phyloP scores from a whole-genome alignment of 2,329 filamentous ascomycete species.

The Ilyonectria sp. region DNA sequence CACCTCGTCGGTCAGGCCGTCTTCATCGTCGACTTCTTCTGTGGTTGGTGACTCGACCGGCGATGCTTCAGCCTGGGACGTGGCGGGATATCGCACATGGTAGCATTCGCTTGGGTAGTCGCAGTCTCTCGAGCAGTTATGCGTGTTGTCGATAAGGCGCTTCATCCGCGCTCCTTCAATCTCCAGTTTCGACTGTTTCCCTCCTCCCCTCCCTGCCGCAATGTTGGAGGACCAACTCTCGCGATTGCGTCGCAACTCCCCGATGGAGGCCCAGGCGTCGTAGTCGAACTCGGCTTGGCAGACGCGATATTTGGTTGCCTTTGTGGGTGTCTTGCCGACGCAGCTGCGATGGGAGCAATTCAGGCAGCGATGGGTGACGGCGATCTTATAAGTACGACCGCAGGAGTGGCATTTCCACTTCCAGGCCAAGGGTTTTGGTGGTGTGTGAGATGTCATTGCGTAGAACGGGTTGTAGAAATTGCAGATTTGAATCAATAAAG shows the following conservation, averaged over 20 bases:
- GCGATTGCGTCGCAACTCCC: constrained; percentile 50
- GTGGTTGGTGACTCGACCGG: not conserved
- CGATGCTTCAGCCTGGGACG: not conserved
- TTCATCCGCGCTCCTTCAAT: constrained; percentile 4
- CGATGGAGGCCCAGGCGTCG: constrained; percentile 47
- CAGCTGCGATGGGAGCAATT: constrained; percentile 57
- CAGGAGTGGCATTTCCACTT: constrained; percentile 55
- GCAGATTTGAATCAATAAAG: too few species aligned
- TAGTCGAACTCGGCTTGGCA: constrained; percentile 54
- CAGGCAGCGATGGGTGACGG: constrained; percentile 56
- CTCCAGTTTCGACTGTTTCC: not conserved
- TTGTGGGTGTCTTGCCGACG: constrained; percentile 32
- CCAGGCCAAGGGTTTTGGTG: constrained; percentile 43
- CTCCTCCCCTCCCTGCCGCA: constrained; percentile 9
- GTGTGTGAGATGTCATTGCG: not conserved
- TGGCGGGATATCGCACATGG: constrained; percentile 17
- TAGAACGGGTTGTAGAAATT: too few species aligned
- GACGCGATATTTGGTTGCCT: not conserved
- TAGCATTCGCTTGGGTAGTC: constrained; percentile 44
- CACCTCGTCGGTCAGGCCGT: constrained; percentile 3
- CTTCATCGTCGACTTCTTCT: constrained; percentile 5
- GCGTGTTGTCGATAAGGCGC: constrained; percentile 22
- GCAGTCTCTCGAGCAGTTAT: constrained; percentile 44
- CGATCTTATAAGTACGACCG: constrained; percentile 44
- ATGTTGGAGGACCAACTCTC: not conserved